Base-by-base conservation (phyloP, 176 grass and related monocot genomes). In the Luzula sylvatica region DNA sequence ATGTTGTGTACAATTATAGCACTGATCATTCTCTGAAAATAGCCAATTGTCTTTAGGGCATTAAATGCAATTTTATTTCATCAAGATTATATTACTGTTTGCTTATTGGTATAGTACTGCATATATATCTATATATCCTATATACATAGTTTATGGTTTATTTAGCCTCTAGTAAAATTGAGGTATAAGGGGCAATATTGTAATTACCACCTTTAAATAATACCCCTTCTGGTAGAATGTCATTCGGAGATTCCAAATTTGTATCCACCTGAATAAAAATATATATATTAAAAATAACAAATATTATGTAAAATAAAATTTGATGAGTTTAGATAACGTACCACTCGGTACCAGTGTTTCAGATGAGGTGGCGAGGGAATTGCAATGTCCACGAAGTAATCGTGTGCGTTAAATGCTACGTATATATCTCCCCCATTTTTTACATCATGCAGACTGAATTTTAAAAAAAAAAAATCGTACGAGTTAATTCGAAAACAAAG, bases 351-450 rank as follows among this genome's bases (percentile, higher is more conserved):
- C 93, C 93, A 98, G 38, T 22, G 20, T 58, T 78, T 83, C 16
- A 58, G 70, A 17, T 77, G 64, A 27, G 93, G 86, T 48, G 86
- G 81, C 52, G 72, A 50, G 6, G 93, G 86, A 38, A 92, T 82
- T 65, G 58, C 35, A 59, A 49, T 66, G 1, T 92, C 61, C 28
- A 92, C 86, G 75, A 62, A 72, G 66, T 78, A 87, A 28, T 90
- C 75, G 58, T 98, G 93, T 42, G 78, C 86, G 66, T 92, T 98
- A 65, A 98, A 92, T 71, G 86, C 93, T 52, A 92, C 55, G 55
- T 80, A 98, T 52, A 92, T 87, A 43, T 92, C 93, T 27, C 72
- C 60, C 39, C 81, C 68, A 70, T 63, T 65, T 11, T 75, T 61
- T 41, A 86, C 65, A 24, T 87, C 93, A 12, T 92, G 93, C 69